phyloP scores from a whole-genome alignment of 768 basidiomycete genomes.

The Termitomyces sp. region DNA sequence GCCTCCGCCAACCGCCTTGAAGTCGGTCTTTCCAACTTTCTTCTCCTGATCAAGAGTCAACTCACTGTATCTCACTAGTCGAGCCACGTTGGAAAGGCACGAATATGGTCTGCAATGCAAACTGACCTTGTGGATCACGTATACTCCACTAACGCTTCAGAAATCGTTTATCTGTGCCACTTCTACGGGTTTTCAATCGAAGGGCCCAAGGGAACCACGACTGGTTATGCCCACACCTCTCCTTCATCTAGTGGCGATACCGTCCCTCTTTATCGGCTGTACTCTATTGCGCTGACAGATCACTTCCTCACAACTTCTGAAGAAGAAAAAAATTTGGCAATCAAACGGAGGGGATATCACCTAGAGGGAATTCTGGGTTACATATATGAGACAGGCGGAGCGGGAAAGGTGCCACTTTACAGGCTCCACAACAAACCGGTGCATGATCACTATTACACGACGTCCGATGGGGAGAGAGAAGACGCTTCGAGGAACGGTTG shows the following conservation, averaged over 20 bases:
- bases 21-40: neutral
- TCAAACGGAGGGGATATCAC: constrained; percentile 16
- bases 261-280: constrained; percentile 16
- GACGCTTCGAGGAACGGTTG: constrained; percentile 19
- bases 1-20: neutral
- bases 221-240: constrained; percentile 14
- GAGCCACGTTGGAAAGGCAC: constrained; percentile 9
- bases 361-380: constrained; percentile 16
- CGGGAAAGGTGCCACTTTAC: constrained; percentile 15
- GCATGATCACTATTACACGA: constrained; percentile 18
- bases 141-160: constrained; percentile 15
- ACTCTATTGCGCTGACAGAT: constrained; percentile 14
- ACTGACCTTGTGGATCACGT: constrained; percentile 17
- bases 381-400: constrained; percentile 9
- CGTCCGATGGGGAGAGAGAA: constrained; percentile 14
- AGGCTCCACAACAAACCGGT: constrained; percentile 12
- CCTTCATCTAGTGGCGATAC: constrained; percentile 8
- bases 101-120: constrained; percentile 17
- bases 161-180: constrained; percentile 14
- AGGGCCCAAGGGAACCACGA: constrained; percentile 14
- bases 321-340: constrained; percentile 11
- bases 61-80: constrained; percentile 1
- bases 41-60: neutral
- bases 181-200: constrained; percentile 18
- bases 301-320: constrained; percentile 15